Base-by-base conservation (phyloP, 139 green algal genomes). In the Parachlorella kessleri region DNA sequence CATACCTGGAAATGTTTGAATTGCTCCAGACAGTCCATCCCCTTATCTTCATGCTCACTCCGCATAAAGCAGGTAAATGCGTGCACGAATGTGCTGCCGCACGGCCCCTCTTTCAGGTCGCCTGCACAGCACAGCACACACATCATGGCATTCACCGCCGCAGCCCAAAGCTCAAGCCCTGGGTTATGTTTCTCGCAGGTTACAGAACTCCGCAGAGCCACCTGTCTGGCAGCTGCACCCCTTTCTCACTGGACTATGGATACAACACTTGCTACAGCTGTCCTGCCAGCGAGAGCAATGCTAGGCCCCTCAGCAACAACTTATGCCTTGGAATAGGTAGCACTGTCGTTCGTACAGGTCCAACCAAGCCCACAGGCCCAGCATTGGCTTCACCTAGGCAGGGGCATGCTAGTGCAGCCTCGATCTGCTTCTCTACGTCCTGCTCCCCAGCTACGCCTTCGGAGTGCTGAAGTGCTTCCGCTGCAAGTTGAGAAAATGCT, bases 381-480 rank as follows among this genome's bases (percentile, higher is more conserved):
- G n/a, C n/a, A n/a, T n/a, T n/a, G n/a, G 30, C 32, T 40, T 72
- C 28, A 86, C 81, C 82, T 3, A 87, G 65, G 40, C 82, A 87
- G 59, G 82, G 82, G 36, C 82, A 87, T 18, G 69, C 63, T 54
- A 87, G 37, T 1, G 82, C 82, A 28, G 67, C 55, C 24, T 87
- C 76, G 33, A 87, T 78, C 33, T 86, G 74, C 53, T 86, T 83
- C 48, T 86, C 81, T 53, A 86, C 24, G 69, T 86, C 75, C 55
- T 78, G 36, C 63, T 81, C 81, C 24, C n/a, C n/a, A n/a, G n/a
- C n/a, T n/a, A n/a, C n/a, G n/a, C 73, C 75, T 38, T 70, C 70
- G 4, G 59, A 53, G 36, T 73, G 30, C 14, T 55, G 32, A 9
- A 85, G 26, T 3, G 80, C 80, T 66, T 85, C 72, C 21, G 41